These are phyloP conservation scores for Biscutella laevigata DNA, from an alignment of 441 rosid species.

Conservation along the genomic window DNA sequence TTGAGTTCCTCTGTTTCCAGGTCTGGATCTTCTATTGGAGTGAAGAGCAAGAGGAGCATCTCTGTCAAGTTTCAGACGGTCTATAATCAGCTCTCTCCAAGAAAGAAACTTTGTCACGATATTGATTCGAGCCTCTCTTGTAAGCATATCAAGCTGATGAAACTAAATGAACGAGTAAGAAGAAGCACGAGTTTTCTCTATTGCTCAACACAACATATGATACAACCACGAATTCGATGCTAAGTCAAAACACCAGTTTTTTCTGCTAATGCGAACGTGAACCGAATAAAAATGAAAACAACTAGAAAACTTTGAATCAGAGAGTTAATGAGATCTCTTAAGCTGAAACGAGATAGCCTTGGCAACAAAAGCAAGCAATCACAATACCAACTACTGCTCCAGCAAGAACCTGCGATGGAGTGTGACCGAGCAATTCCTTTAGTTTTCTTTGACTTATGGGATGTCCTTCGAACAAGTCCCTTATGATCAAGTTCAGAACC, in stretches of 20 bases:
- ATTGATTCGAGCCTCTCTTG: conserved; percentile 84
- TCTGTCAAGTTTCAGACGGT: conserved; percentile 87
- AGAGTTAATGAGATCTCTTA: conserved; percentile 21
- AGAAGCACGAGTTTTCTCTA: conserved; percentile 15
- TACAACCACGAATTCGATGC: conserved; percentile 18
- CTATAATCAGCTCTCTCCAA: conserved; percentile 72
- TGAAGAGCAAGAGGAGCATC: conserved; percentile 80
- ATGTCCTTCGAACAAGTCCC: conserved; percentile 86
- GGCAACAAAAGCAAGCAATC: conserved; percentile 65
- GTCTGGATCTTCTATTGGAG: conserved; percentile 61
- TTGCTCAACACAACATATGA: conserved; percentile 16
- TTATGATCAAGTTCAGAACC: conserved; percentile 85
- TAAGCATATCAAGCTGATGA: too few relatives aligned
- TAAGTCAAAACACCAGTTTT: not conserved
- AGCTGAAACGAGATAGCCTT: conserved; percentile 43
- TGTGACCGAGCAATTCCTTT: conserved; percentile 84
- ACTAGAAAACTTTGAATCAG: conserved; percentile 6
- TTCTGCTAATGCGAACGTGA: too few relatives aligned
- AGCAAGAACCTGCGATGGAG: conserved; percentile 76
- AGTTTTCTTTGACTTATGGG: conserved; percentile 88
- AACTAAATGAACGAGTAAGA: too few relatives aligned
- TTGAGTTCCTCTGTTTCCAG: not conserved
- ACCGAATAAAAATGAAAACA: not conserved
- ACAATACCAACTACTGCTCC: conserved; percentile 74
- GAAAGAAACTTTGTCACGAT: conserved; percentile 71